Base-by-base conservation (phyloP, 805 yeast species). In the Candida silvicultrix region DNA sequence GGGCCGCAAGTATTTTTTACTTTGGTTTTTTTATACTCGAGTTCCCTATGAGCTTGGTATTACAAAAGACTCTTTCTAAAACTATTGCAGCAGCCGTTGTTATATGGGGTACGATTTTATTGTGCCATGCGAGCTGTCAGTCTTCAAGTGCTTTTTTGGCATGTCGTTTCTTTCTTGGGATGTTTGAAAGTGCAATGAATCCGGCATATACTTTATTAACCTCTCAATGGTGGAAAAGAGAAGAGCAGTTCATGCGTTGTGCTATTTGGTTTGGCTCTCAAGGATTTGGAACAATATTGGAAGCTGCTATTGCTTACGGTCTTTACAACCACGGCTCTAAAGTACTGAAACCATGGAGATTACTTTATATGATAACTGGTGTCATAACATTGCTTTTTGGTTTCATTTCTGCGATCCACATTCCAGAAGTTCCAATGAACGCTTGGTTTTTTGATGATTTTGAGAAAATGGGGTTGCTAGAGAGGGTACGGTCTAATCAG, bases 151-250 rank as follows among this genome's bases (percentile, higher is more conserved):
- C 76, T 14, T 63, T 77, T 32, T 73, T 77, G 74, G 60, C 73
- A 22, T 73, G 74, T 1, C 61, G 82, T 42, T 65, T 73, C 15
- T 59, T 77, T 19, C 56, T 77, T 21, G 82, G 82, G 14, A 50
- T 70, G 15, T 73, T 75, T 47, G 83, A 77, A 54, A 59, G 75
- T 12, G 69, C 73, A n/a, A 70, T 76, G 45, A 74, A 78, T 3
- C 78, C 79, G 4, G 76, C 77, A 0, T 71, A 75, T 45, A 69
- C 76, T 41, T 65, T 78, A 20, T 66, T 80, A 45, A 74, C 79
- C 42, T 73, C 81, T 16, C 76, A 77, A 81, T 80, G 78, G 67
- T 80, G 77, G 57, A 71, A 74, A 23, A 71, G 70, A 46, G 62
- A 70, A 6, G 79, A 75, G 51, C 80, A 75, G 55, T 66, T 71